Evolutionary conservation across 164 flowering plant species (phyloP).

Genomic region (Pachysandra terminalis): DNA sequence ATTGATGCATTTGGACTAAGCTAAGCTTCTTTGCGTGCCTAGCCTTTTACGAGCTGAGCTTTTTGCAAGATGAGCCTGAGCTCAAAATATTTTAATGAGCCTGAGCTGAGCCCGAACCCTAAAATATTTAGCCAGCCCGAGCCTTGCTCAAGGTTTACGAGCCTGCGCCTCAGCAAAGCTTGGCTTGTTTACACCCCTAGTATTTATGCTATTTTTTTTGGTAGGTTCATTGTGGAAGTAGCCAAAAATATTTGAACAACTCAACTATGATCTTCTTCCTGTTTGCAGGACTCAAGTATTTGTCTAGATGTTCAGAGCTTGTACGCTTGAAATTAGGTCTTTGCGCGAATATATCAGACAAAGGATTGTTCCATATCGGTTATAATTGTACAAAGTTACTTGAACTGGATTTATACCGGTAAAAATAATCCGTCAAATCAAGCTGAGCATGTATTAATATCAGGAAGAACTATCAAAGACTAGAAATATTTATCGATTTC

Average conservation of each 20-base stretch:
- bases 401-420: constrained; percentile 80
- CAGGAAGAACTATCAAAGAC: not conserved
- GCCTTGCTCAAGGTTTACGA: too few relatives aligned
- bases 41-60: too few relatives aligned
- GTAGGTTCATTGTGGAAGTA: not conserved
- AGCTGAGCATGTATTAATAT: not conserved
- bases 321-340: constrained; percentile 53
- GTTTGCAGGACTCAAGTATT: constrained; percentile 48
- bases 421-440: constrained; percentile 2
- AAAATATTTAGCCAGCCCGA: too few relatives aligned
- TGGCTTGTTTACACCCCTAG: too few relatives aligned
- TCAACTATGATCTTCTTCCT: not conserved
- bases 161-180: too few relatives aligned
- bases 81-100: too few relatives aligned
- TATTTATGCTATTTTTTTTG: too few relatives aligned
- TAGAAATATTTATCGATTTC: not conserved
- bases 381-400: constrained; percentile 42
- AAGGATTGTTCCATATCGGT: constrained; percentile 53
- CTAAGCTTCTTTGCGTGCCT: too few relatives aligned
- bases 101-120: too few relatives aligned
- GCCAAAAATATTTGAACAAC: not conserved
- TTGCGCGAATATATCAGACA: constrained; percentile 49
- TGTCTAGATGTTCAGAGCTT: constrained; percentile 55
- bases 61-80: too few relatives aligned
- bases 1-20: too few relatives aligned